Conservation (phyloP, 345 rosid genomes). For the Syzygium aqueum region DNA sequence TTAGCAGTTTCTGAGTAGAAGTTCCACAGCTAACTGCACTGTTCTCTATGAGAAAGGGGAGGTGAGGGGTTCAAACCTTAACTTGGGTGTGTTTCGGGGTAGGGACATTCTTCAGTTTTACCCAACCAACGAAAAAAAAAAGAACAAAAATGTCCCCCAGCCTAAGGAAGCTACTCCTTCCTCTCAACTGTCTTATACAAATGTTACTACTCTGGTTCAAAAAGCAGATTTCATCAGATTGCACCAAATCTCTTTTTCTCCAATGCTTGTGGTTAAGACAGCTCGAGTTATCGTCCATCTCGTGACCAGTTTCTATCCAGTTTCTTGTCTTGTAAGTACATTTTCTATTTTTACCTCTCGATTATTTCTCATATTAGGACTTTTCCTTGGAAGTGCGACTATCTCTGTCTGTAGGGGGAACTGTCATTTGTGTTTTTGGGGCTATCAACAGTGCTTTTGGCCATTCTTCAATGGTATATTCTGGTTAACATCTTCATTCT, state of each 20-base stretch:
- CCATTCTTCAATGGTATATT: background rate
- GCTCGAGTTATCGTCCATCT: background rate
- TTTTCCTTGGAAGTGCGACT: background rate
- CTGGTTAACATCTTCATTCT: background rate
- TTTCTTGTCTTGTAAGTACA: background rate
- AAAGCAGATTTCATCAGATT: background rate
- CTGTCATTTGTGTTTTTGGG: background rate
- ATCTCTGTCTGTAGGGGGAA: background rate
- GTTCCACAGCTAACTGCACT: background rate
- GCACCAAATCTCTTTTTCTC: background rate
- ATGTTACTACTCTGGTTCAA: background rate
- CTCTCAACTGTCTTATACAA: background rate
- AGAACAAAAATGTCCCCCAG: accelerated
- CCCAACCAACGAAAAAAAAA: background rate
- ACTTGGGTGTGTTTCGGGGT: background rate
- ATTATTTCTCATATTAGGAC: background rate
- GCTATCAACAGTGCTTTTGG: background rate
- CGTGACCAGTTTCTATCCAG: background rate
- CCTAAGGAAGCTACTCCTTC: background rate
- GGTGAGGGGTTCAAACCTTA: background rate
- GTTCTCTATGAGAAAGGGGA: background rate
- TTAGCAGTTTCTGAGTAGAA: background rate
- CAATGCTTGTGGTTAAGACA: background rate
- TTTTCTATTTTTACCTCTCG: background rate
- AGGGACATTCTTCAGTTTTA: background rate